Evolutionary conservation across 441 rosid genomes (phyloP).

Genomic region (Melianthus villosus): DNA sequence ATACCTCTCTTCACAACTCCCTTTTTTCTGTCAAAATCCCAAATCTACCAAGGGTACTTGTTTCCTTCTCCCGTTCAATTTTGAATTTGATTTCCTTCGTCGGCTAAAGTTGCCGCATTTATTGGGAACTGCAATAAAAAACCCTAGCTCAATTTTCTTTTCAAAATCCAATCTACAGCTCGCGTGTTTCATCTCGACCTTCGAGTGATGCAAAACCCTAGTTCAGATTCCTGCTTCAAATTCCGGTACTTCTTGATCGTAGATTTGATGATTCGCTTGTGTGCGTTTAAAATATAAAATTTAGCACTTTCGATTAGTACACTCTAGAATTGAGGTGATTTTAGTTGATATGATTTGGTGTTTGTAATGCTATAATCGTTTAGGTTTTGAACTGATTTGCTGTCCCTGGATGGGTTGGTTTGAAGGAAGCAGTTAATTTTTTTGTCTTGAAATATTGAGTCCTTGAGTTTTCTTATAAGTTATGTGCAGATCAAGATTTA

Average conservation of each 20-base stretch:
- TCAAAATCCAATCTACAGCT: background rate
- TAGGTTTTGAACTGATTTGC: slow-evolving; percentile 14
- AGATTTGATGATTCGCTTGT: slow-evolving; percentile 14
- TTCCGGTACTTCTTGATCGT: slow-evolving; percentile 8
- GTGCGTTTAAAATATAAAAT: too few relatives aligned
- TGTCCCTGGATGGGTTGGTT: slow-evolving; percentile 1
- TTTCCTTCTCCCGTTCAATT: too few relatives aligned
- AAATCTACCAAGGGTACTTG: too few relatives aligned
- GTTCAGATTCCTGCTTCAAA: slow-evolving; percentile 9
- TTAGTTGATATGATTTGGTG: slow-evolving; percentile 12
- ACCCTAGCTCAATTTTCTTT: slow-evolving; percentile 8
- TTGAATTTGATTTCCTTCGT: too few relatives aligned
- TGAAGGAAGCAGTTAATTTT: slow-evolving; percentile 11
- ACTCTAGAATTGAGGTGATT: slow-evolving; percentile 9
- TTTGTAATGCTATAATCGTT: slow-evolving; percentile 13
- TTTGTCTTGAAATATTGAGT: slow-evolving; percentile 8
- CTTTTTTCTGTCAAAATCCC: too few relatives aligned
- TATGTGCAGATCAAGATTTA: slow-evolving; percentile 17
- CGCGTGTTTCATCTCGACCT: background rate
- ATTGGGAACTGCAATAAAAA: too few relatives aligned
- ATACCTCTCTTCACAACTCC: too few relatives aligned
- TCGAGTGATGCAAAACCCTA: slow-evolving; percentile 25
- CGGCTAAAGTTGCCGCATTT: too few relatives aligned
- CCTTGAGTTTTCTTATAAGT: slow-evolving; percentile 2
- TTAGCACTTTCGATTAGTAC: slow-evolving; percentile 1